These are phyloP conservation scores for Fomitopsis palustris DNA, from an alignment of 1,284 basidiomycete genomes.

Conservation along the genomic window DNA sequence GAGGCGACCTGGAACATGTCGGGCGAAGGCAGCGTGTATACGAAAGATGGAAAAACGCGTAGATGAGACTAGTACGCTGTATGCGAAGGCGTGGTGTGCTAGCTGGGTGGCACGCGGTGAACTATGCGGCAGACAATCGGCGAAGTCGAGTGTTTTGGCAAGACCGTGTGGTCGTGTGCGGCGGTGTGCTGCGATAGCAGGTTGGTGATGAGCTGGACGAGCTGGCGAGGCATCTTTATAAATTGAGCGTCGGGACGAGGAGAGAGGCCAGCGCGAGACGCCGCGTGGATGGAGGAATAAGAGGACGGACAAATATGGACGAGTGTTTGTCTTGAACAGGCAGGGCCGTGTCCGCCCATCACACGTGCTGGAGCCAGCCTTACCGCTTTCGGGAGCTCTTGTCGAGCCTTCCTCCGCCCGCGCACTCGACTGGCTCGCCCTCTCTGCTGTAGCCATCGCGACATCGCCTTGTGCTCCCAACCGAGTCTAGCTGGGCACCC, in stretches of 20 bases:
- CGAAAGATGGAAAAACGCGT: background rate
- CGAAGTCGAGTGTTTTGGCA: background rate
- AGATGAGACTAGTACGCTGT: slow-evolving; percentile 9
- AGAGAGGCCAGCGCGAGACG: slow-evolving; percentile 17
- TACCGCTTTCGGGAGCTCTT: slow-evolving; percentile 16
- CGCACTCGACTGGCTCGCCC: background rate
- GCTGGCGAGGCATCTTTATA: slow-evolving; percentile 22
- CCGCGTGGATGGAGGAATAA: slow-evolving; percentile 26
- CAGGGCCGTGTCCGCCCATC: slow-evolving; percentile 5
- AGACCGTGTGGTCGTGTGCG: slow-evolving; percentile 4
- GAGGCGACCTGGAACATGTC: slow-evolving; percentile 31
- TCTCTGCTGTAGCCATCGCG: background rate
- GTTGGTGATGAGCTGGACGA: background rate
- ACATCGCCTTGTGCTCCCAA: background rate
- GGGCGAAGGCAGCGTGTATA: background rate
- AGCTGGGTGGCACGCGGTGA: background rate
- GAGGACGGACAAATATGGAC: slow-evolving; percentile 27
- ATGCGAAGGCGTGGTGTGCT: background rate
- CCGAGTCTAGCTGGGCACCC: background rate
- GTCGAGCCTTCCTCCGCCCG: slow-evolving; percentile 6
- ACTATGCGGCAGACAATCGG: background rate
- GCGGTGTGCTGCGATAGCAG: background rate
- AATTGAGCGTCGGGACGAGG: slow-evolving; percentile 17
- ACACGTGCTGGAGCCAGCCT: slow-evolving; percentile 5
- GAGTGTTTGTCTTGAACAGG: slow-evolving; percentile 25